Evolutionary conservation across 2,329 filamentous ascomycete species (phyloP).

Genomic region (Neonectria sp.): DNA sequence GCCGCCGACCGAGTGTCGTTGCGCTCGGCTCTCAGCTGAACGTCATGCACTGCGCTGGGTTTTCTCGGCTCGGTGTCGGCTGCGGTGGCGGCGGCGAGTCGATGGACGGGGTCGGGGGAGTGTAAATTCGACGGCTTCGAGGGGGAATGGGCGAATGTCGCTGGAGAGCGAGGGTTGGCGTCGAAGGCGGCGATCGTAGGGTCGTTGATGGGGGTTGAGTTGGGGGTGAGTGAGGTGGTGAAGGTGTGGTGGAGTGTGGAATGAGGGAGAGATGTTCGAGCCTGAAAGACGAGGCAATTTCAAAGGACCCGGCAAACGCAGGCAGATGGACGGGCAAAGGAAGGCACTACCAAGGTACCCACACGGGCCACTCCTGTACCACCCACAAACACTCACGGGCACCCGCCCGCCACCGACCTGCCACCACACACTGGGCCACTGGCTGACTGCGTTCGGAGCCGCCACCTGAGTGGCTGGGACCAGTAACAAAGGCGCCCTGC

Average conservation of each 20-base stretch:
- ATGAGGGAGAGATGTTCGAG: constrained; percentile 48
- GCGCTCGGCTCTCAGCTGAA: constrained; percentile 51
- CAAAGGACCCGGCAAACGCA: constrained; percentile 33
- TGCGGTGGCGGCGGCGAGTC: constrained; percentile 36
- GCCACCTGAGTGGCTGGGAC: constrained; percentile 18
- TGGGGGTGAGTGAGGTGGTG: constrained; percentile 48
- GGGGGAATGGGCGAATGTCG: constrained; percentile 44
- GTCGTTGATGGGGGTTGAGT: constrained; percentile 49
- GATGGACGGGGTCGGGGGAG: constrained; percentile 21
- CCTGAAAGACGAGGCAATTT: constrained; percentile 54
- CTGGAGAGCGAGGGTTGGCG: constrained; percentile 44
- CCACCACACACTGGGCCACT: neutral
- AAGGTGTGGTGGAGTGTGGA: constrained; percentile 49
- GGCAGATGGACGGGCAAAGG: constrained; percentile 25
- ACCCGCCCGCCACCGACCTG: constrained; percentile 2
- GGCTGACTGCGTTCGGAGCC: constrained; percentile 12
- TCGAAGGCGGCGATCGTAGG: constrained; percentile 42
- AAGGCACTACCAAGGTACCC: constrained; percentile 14
- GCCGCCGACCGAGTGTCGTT: constrained; percentile 53
- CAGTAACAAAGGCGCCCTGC: constrained; percentile 9
- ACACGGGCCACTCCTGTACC: constrained; percentile 24
- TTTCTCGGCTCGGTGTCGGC: constrained; percentile 43
- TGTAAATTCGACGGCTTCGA: constrained; percentile 33
- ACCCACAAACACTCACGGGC: constrained; percentile 15
- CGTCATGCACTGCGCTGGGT: constrained; percentile 52